A percentile compares a stretch with the other conserved stretches of the same genome.
Conservation (phyloP, 2,329 filamentous ascomycete species). For the Lasiodiplodia theobromae region DNA sequence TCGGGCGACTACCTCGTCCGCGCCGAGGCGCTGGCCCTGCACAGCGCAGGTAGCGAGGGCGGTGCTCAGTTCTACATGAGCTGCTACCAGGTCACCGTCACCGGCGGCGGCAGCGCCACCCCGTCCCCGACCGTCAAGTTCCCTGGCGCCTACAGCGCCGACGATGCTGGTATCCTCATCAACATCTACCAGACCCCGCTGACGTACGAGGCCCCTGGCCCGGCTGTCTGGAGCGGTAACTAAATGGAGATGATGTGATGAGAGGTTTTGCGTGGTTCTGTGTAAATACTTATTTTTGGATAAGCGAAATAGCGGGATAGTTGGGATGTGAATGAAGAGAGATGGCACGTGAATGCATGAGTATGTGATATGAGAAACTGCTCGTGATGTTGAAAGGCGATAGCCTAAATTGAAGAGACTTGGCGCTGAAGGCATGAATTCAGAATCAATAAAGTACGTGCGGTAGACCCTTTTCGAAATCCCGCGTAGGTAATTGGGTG, state of each 20-base stretch:
- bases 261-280: neutral
- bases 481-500: too few species aligned
- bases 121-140: constrained; percentile 54
- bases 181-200: constrained; percentile 49
- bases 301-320: neutral
- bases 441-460: too few species aligned
- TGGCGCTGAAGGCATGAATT: too few species aligned
- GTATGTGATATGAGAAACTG: neutral
- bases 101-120: constrained; percentile 42
- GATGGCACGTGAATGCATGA: neutral
- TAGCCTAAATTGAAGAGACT: too few species aligned
- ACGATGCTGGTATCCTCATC: constrained; percentile 51
- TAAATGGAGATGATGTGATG: neutral
- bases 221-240: constrained; percentile 45
- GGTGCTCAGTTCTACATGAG: constrained; percentile 56
- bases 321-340: neutral
- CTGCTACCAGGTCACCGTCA: constrained; percentile 51
- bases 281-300: constrained; percentile 1
- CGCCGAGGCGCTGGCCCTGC: constrained; percentile 54
- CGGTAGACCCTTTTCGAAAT: too few species aligned
- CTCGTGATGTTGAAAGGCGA: neutral
- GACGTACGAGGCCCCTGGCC: constrained; percentile 54
- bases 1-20: constrained; percentile 54
- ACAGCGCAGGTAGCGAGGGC: constrained; percentile 46
- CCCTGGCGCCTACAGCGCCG: constrained; percentile 50